Evolutionary conservation across 495 filamentous ascomycete species (phyloP).

Genomic region (Echria macrotheca): DNA sequence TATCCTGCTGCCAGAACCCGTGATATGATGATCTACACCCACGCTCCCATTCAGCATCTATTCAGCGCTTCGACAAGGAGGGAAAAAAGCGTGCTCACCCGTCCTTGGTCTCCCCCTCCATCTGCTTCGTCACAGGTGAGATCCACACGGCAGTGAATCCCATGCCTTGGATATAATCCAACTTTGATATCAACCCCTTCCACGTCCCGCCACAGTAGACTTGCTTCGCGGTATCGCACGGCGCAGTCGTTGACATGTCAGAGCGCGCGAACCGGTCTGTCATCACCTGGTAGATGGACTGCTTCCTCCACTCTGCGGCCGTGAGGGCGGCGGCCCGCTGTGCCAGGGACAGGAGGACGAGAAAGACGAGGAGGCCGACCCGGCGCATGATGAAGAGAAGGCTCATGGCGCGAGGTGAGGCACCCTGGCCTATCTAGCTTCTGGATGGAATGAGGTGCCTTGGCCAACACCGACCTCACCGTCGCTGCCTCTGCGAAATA

Average conservation of each 20-base stretch:
- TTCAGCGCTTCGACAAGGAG: neutral
- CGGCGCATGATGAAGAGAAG: conserved; percentile 1
- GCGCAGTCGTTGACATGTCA: conserved; percentile 56
- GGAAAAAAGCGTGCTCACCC: conserved; percentile 34
- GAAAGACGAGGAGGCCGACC: neutral
- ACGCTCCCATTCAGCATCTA: no score
- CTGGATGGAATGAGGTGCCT: no score
- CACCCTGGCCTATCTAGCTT: no score
- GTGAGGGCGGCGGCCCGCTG: conserved; percentile 13
- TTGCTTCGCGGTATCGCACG: conserved; percentile 40
- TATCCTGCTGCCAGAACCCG: conserved; percentile 71
- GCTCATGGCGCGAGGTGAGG: no score
- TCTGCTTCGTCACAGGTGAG: conserved; percentile 62
- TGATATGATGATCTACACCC: conserved; percentile 52
- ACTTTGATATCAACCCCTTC: conserved; percentile 62
- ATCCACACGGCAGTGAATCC: conserved; percentile 85
- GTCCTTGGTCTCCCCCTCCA: conserved; percentile 45
- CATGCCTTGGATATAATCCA: conserved; percentile 71
- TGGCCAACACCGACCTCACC: no score
- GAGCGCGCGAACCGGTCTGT: conserved; percentile 71
- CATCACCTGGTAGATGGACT: conserved; percentile 68
- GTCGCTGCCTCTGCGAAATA: no score
- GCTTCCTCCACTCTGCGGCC: conserved; percentile 42
- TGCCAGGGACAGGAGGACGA: conserved; percentile 1
- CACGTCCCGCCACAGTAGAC: conserved; percentile 75